Evolutionary conservation across 176 grass and related monocot genomes (phyloP), one percentile per base, ranked within the genome.

Genomic region (Musa itinerans): DNA sequence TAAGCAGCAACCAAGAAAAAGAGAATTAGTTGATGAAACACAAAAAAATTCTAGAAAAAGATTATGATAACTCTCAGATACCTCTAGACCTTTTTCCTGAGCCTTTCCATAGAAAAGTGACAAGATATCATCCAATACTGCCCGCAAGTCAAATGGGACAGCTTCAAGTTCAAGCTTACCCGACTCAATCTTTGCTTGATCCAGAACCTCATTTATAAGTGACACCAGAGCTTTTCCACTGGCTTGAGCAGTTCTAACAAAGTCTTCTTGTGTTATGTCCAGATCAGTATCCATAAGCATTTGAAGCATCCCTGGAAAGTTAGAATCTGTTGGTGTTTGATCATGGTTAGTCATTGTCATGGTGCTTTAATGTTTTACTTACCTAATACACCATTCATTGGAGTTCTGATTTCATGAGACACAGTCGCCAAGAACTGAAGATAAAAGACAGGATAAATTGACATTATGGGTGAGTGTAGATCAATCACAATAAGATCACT

Each of bases 301-400:
- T 92, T 99, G 91, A 79, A 99, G 87, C 96, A 99, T 99, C 77
- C 96, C 96, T 99, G 68, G 9, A 73, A 80, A 81, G 78, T 34
- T 10, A 80, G 20, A 57, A 51, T 29, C 27, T 75, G 52, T 48
- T 68, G 65, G 11, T 49, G 50, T 14, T 11, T 68, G 57, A 65
- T 52, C 54, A 63, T 51, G 23, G 9, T 17, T 57, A 72, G 34
- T 53, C 43, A 34, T 48, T 8, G 57, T 71, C 20, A 29, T 20
- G n/a, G 1, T 13, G 52, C 14, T n/a, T 48, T 17, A 67, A 59
- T 76, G 58, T 52, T 20, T 74, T 23, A 69, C 68, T 54, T 65
- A 99, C 96, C 96, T 89, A 99, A 74, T 84, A 99, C 96, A 77
- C 96, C 96, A 81, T 99, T 99, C 96, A 99, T 99, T 9, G 96